Base-by-base conservation (phyloP, 768 basidiomycete species). In the Serendipita vermifera region DNA sequence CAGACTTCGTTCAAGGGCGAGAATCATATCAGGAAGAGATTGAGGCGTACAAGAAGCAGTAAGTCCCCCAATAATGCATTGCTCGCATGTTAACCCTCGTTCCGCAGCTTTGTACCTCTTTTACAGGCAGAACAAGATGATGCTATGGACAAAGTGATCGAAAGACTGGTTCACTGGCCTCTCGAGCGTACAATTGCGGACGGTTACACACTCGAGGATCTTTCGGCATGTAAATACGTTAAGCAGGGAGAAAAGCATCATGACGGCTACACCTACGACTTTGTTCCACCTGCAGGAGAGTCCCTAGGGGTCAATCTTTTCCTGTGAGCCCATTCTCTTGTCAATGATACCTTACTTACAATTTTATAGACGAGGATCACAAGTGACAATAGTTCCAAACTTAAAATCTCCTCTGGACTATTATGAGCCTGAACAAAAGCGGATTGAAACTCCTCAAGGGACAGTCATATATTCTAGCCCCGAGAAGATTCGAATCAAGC, bases 151-250 rank as follows among this genome's bases (percentile, higher is more conserved):
- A 72, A 77, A 1, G 64, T 86, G 22, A 73, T 73, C 51, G 73
- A 84, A 59, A 79, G 88, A 33, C 72, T 91, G 14, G 72, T 79
- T 1, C 76, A 74, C 14, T 89, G 87, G 88, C 72, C 78, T 9
- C 56, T 82, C 3, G 70, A 74, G 26, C 74, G 77, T 20, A 69
- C 90, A 38, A 68, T 74, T 60, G 70, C 75, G n/a, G 82, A 84
- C 61, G 88, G 88, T 0, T 89, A 87, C 62, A 78, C 80, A 54
- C 63, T 91, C 31, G 82, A 80, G 0, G 79, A 72, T 15, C 69
- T 89, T 22, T 73, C 69, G 14, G 85, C 77, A 0, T 89, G 76
- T 63, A 87, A 29, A 22, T 51, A 51, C 29, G 31, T 17, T 17
- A 51, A 51, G 2, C 24, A 51, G 84, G 86, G 65, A 82, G 35